Evolutionary conservation across 306 rosid genomes (phyloP), one percentile per base, ranked within the genome.

Genomic region (Quercus glauca): DNA sequence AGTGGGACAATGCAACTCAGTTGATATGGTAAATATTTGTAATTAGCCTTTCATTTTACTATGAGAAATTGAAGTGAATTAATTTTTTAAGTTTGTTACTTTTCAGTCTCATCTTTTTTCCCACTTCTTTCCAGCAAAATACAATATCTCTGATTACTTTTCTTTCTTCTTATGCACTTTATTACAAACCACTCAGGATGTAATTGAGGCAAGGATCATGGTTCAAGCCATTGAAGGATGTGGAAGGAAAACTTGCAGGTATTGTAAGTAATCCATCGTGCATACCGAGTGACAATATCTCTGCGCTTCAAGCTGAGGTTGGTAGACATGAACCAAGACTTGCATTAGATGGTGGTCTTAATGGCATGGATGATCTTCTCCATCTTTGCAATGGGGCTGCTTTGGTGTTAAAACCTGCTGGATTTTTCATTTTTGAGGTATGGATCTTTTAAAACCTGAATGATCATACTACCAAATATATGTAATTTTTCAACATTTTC

Each of bases 381-480:
- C 96, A 87, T 90, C 92, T 92, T 18, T 91, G 97, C 86, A 88
- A 88, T 45, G 92, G 91, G 77, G 92, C 93, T 59, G 90, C 89
- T 78, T 76, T 79, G 56, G 75, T 95, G 85, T 83, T 92, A 88
- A 87, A 87, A 72, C 88, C 97, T 53, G 96, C 92, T 81, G 97
- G 99, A 80, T 91, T 90, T 85, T 93, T 95, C 26, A 90, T 90
- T 84, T 90, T 95, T 69, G 97, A 95, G 97, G 98, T 95, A 82
- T 43, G 77, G 3, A 23, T 8, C 74, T 56, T 65, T 63, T n/a
- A 37, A 23, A 51, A 33, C 70, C 26, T 28, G n/a, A 31, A 14
- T 63, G 7, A 63, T 26, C n/a, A 2, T 63, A 5, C 1, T 31
- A 29, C 71, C 72, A 35, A 33, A 19, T 33, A 31, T 43, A 2